Percentiles rank a stretch among this genome's conserved stretches.
Evolutionary conservation across 2,329 filamentous ascomycete genomes (phyloP).

Genomic region (Diaporthe australafricana): DNA sequence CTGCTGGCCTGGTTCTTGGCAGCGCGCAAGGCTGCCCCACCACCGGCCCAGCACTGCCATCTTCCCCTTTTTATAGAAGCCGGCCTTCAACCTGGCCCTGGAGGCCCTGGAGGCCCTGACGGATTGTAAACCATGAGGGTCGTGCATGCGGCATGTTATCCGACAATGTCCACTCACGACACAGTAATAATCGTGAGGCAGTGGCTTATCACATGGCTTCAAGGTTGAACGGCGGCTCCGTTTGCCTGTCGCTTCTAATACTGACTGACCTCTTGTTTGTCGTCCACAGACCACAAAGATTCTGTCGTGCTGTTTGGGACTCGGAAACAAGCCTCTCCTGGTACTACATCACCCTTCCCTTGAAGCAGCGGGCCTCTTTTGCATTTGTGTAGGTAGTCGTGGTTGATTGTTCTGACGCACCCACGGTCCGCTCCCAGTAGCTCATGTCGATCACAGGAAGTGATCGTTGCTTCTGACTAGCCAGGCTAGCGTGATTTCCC

Average conservation of each 20-base stretch:
- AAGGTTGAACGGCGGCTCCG: no score
- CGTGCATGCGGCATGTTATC: slow-evolving; percentile 10
- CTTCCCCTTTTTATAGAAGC: slow-evolving; percentile 20
- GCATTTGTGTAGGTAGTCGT: background rate
- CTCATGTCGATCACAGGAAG: slow-evolving; percentile 3
- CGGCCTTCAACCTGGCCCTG: slow-evolving; percentile 11
- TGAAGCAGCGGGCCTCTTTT: background rate
- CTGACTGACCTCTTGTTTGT: background rate
- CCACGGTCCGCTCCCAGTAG: background rate
- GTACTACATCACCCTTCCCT: background rate
- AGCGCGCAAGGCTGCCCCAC: slow-evolving; percentile 21
- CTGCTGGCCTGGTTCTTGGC: slow-evolving; percentile 20
- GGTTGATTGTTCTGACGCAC: background rate
- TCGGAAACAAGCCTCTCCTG: background rate
- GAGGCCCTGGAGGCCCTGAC: slow-evolving; percentile 14
- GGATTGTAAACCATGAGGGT: background rate
- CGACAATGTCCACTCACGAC: background rate
- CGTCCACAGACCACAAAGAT: no score
- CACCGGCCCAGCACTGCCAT: slow-evolving; percentile 22
- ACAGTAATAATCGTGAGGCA: background rate
- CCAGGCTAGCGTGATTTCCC: slow-evolving; percentile 24
- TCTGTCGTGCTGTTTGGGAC: background rate
- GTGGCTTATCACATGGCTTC: background rate
- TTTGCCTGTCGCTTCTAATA: background rate
- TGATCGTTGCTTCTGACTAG: slow-evolving; percentile 13